Percentiles rank a stretch among this genome's conserved stretches.
phyloP scores from a whole-genome alignment of 352 stramenopile genomes.

The Phytophthora pluvialis region DNA sequence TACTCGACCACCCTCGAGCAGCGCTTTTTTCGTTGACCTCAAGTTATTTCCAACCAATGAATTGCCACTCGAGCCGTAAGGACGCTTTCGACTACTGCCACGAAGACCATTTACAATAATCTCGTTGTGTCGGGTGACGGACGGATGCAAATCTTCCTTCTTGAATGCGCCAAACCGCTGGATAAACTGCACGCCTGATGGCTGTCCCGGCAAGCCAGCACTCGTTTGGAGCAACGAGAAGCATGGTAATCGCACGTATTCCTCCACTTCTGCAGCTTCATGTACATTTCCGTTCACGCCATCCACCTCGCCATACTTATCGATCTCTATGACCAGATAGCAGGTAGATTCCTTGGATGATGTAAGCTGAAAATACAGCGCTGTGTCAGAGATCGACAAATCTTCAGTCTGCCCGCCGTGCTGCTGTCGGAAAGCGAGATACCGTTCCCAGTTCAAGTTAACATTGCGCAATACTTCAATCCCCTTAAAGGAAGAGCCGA shows the following conservation, averaged over 20 bases:
- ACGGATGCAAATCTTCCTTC: constrained; percentile 71
- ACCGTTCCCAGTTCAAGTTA: constrained; percentile 86
- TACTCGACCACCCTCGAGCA: constrained; percentile 32
- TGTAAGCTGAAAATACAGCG: constrained; percentile 84
- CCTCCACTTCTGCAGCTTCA: constrained; percentile 56
- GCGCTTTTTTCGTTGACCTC: constrained; percentile 42
- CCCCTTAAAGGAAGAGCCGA: constrained; percentile 76
- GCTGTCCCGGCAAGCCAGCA: constrained; percentile 55
- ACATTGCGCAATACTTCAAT: constrained; percentile 84
- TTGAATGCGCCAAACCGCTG: constrained; percentile 86
- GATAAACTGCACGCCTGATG: constrained; percentile 86
- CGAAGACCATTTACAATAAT: constrained; percentile 36
- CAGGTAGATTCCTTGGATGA: constrained; percentile 86
- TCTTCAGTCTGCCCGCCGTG: constrained; percentile 79
- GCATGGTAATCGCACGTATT: constrained; percentile 78
- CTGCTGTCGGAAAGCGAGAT: constrained; percentile 85
- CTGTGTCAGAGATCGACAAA: constrained; percentile 84
- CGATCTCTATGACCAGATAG: constrained; percentile 87
- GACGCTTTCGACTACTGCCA: constrained; percentile 46
- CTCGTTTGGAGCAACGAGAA: constrained; percentile 85
- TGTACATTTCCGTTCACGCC: constrained; percentile 57
- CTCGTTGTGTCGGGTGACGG: constrained; percentile 57
- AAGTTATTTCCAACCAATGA: constrained; percentile 23
- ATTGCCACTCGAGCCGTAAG: constrained; percentile 27
- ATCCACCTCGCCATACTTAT: constrained; percentile 83